Evolutionary conservation across 352 stramenopile species (phyloP), one percentile per base, ranked within the genome.

Genomic region (Phytophthora citricola): DNA sequence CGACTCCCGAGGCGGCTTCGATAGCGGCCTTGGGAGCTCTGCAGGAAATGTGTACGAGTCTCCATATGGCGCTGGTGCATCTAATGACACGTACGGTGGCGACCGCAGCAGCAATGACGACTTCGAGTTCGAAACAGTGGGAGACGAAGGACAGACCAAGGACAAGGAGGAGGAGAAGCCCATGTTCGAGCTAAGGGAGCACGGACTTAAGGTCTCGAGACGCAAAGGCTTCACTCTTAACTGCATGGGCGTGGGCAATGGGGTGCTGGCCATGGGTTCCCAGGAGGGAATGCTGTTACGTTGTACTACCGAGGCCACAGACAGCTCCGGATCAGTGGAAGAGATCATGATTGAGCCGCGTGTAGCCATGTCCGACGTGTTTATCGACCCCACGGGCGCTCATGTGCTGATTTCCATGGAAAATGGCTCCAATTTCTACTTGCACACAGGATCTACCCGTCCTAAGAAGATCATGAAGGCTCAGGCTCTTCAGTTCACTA

Each of bases 301-400:
- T 17, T 96, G 88, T 63, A 85, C 86, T 0, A 84, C 87, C 11
- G 86, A 94, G 39, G 73, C 86, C 22, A 96, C 88, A 2, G 88
- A 96, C 63, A 91, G 81, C 52, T 67, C 63, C 14, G 84, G 86
- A 2, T 63, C 72, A 0, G 74, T 96, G 32, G 89, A 96, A 58
- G 89, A 96, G 69, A 95, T 96, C 71, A 93, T 92, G 83, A 94
- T 96, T 57, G 89, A 96, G 64, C 87, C 89, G 36, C 88, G 85
- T 53, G 85, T 94, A 8, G 87, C 84, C 50, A 93, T 96, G 82
- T 52, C 81, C 27, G 83, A 81, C 9, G 79, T 95, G 45, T 94
- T 93, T 38, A 77, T 96, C 10, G 89, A 96, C 56, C 89, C 89
- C 1, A 96, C 83, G 27, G 89, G 89, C 14, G 70, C 81, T 27